Evolutionary conservation across 495 filamentous ascomycete genomes (phyloP), one percentile per base, ranked within the genome.

Genomic region (Aspergillus sparsus): DNA sequence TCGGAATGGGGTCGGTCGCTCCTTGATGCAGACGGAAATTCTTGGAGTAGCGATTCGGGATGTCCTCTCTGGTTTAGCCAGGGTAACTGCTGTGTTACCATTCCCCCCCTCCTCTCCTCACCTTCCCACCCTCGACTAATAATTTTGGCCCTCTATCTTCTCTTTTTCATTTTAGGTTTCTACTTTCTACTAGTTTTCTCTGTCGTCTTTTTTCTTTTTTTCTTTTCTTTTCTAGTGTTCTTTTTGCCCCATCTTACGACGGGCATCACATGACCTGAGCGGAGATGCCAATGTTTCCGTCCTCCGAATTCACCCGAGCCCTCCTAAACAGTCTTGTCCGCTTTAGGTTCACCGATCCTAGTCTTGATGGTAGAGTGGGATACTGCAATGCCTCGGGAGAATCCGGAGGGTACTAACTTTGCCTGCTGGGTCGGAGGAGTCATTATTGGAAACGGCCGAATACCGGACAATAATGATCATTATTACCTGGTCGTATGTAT

Each of bases 301-400:
- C 27, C 42, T 51, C 72, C 74, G 71, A 37, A 13, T 64, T 68
- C 51, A 62, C 61, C 70, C 72, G 69, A 64, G 27, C 9, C 27
- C 39, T 53, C 56, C 55, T 53, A 12, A 37, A 37, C 53, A 52
- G 62, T 58, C 68, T 69, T 71, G 63, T 63, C 73, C 67, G 61
- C 68, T 72, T 77, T 74, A 18, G 73, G 74, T 68, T 77, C 74
- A 77, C 74, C 74, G 73, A 64, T 34, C 53, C 47, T 53, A 57
- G 36, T 37, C 45, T 53, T 36, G 44, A 49, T 36, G 53, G 60
- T 49, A 36, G 61, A 57, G 62, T 59, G 65, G 63, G 55, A 62
- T 13, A 51, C 60, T 61, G 53, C 54, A 57, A 61, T 21, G n/a
- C 37, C 2, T 71, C 72, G 70, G 71, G 60, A 49, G 41, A 65